Conservation (phyloP, 1,139 yeast species). For the Hyphopichia wangnamkhiaoensis region DNA sequence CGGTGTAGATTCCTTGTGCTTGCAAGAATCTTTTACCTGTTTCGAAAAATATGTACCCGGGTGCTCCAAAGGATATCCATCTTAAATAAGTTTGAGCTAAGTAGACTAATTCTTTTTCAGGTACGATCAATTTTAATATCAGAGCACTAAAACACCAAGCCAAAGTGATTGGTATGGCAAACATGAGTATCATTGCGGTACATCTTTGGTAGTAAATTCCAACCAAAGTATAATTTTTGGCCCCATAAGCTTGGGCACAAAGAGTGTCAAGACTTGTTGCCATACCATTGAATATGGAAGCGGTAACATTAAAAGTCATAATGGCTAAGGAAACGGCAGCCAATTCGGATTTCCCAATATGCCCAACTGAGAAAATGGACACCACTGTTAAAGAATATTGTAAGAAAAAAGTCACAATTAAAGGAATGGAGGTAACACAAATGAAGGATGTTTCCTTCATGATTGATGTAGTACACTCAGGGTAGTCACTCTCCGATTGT, state of each 20-base stretch:
- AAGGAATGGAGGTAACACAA: conserved; percentile 29
- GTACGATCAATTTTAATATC: conserved; percentile 26
- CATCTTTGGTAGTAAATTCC: conserved; percentile 41
- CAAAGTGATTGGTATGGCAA: conserved; percentile 20
- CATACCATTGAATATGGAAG: conserved; percentile 31
- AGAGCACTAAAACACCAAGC: conserved; percentile 40
- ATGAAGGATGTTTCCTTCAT: not conserved
- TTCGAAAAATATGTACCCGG: conserved; percentile 40
- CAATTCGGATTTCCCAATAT: conserved; percentile 18
- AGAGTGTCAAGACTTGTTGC: conserved; percentile 44
- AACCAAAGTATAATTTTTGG: conserved; percentile 29
- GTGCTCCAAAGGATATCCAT: conserved; percentile 31
- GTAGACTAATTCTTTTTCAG: conserved; percentile 27
- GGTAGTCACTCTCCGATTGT: not conserved
- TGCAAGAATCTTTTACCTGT: conserved; percentile 42
- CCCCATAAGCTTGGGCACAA: conserved; percentile 43
- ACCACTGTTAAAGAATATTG: conserved; percentile 20
- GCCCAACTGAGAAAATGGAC: conserved; percentile 19
- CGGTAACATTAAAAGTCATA: conserved; percentile 25
- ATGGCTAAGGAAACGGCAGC: conserved; percentile 21
- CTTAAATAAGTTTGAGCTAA: conserved; percentile 33
- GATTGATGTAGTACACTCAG: not conserved
- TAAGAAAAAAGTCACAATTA: conserved; percentile 22
- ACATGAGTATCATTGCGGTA: conserved; percentile 18
- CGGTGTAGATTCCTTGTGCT: conserved; percentile 40